Conservation (phyloP, 2,329 filamentous ascomycete genomes). For the Colletotrichum zoysiae region DNA sequence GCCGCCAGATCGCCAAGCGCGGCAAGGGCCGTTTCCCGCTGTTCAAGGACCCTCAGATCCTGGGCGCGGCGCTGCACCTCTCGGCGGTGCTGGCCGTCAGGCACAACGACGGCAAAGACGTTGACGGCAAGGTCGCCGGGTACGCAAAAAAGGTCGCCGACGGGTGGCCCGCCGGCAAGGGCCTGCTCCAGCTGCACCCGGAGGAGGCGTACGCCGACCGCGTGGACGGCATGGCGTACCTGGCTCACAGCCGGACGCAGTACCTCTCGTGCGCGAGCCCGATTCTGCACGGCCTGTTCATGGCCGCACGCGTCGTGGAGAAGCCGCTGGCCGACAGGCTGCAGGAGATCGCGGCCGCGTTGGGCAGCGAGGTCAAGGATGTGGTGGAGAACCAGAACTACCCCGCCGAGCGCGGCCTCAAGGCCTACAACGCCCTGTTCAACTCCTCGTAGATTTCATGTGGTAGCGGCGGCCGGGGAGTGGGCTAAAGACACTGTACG, state of each 20-base stretch:
- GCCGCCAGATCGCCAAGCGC: conserved; percentile 40
- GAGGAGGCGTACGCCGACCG: conserved; percentile 46
- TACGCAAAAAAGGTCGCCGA: conserved; percentile 53
- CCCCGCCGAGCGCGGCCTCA: conserved; percentile 43
- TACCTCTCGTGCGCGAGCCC: conserved; percentile 50
- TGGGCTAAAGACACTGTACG: not conserved
- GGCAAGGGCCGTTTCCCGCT: conserved; percentile 46
- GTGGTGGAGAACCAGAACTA: conserved; percentile 43
- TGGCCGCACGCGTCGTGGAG: conserved; percentile 58
- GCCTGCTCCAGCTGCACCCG: conserved; percentile 54
- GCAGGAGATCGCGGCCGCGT: conserved; percentile 52
- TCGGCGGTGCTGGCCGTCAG: conserved; percentile 55
- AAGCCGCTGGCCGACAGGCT: conserved; percentile 54
- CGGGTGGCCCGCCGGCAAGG: conserved; percentile 57
- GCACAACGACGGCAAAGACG: conserved; percentile 48
- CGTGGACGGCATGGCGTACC: conserved; percentile 45
- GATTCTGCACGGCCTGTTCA: conserved; percentile 59
- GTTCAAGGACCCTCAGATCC: conserved; percentile 57
- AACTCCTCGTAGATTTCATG: not conserved
- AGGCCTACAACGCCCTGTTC: conserved; percentile 41
- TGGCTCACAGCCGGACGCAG: conserved; percentile 49
- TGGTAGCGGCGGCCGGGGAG: not conserved
- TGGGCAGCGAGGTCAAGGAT: conserved; percentile 54
- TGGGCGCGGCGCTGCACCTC: conserved; percentile 58
- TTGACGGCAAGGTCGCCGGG: conserved; percentile 52